phyloP scores from a whole-genome alignment of 2,329 filamentous ascomycete genomes.

The Chaetomiaceae sp. region DNA sequence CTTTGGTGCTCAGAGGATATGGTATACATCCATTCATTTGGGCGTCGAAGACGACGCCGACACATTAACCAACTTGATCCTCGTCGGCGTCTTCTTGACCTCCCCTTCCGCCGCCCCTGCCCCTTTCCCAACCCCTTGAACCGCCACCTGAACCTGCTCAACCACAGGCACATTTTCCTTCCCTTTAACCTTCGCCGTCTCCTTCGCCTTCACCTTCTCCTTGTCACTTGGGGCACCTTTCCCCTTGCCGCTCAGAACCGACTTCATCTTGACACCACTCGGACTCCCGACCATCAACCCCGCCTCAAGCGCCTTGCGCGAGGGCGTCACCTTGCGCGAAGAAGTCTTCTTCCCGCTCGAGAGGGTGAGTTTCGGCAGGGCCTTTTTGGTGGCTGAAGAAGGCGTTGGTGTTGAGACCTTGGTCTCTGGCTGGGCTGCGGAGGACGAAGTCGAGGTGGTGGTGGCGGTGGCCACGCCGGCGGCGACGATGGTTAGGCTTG shows the following conservation, averaged over 20 bases:
- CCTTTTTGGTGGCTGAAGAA: not conserved
- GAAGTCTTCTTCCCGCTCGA: constrained; percentile 12
- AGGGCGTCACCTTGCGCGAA: constrained; percentile 23
- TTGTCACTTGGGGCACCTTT: too few relatives aligned
- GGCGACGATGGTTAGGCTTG: constrained; percentile 24
- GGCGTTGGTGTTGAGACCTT: not conserved
- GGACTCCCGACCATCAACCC: constrained; percentile 1
- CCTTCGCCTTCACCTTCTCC: not conserved
- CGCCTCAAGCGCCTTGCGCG: constrained; percentile 23
- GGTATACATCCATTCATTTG: not conserved
- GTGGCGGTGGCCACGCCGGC: constrained; percentile 11
- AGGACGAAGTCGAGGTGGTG: not conserved
- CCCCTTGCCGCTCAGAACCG: too few relatives aligned
- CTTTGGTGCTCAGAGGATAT: too few relatives aligned
- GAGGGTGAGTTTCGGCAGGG: constrained; percentile 2
- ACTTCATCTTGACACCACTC: not conserved
- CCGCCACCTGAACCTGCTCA: too few relatives aligned
- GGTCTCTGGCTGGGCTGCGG: not conserved
- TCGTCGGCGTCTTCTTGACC: not conserved
- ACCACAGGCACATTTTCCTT: too few relatives aligned
- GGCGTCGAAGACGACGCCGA: too few relatives aligned
- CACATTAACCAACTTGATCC: constrained; percentile 3
- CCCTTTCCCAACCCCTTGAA: too few relatives aligned
- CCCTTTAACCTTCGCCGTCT: too few relatives aligned
- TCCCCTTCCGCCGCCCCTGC: not conserved